Base-by-base conservation (phyloP, 495 filamentous ascomycete species). In the Chaetomium fimeti region DNA sequence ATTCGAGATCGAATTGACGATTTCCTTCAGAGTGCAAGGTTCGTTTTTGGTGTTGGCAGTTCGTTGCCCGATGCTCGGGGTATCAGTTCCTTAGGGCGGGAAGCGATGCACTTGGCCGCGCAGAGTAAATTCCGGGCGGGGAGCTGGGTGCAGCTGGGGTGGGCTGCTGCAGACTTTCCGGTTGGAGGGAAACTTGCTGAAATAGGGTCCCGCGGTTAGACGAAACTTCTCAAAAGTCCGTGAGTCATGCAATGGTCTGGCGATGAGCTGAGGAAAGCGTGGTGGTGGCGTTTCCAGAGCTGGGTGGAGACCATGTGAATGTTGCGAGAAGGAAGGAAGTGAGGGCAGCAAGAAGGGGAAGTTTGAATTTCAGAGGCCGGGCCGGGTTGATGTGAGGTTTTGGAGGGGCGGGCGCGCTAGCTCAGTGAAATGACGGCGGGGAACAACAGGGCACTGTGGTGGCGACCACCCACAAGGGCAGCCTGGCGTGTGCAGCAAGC, bases 381-480 rank as follows among this genome's bases (percentile, higher is more conserved):
- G 60, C 67, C 40, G 53, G 64, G 65, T 51, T 52, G 42, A 28
- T 42, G 57, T 68, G 67, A 66, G 68, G 69, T 72, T 69, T 71
- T 74, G 72, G 72, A 75, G 72, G 71, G 72, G 72, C 69, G 72
- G 69, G 71, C 69, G 69, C 66, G 60, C 68, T 73, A 70, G 72
- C 72, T 70, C 66, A 67, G 67, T 73, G 71, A 73, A 73, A 73
- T 70, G 72, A 75, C 68, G 72, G 72, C 72, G 71, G 72, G 72
- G 72, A 75, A 72, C 60, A 69, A 70, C 69, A 75, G 72, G 71
- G 71, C 71, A 70, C 64, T 66, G 61, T 62, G 71, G 72, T 73
- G 72, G 69, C 72, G 67, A 73, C 69, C 69, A 73, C 71, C 71
- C 71, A 70, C 71, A 65, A 71, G 71, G 69, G 63, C 57, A 68